Base-by-base conservation (phyloP, 257 asterid genomes). In the Verbena officinalis region DNA sequence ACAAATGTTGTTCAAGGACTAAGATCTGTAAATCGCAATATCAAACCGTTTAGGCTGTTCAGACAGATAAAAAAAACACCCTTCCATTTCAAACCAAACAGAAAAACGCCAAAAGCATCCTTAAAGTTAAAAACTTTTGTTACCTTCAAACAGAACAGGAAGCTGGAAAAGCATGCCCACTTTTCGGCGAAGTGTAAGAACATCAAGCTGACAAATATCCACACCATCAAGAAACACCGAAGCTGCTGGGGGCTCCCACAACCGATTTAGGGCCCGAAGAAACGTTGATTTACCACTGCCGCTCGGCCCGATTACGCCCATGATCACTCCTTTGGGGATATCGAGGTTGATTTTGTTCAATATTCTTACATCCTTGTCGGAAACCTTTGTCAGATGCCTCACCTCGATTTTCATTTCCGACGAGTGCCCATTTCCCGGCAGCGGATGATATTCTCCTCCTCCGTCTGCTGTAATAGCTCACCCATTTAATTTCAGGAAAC, bases 221-320 rank as follows among this genome's bases (percentile, higher is more conserved):
- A 65, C 54, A 67, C 90, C 85, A 60, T 88, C 96, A 72, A 86
- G 59, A 62, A 89, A 86, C 65, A 89, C 90, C 9, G 90, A 60
- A 19, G 70, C 78, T 58, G 84, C 45, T 6, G 83, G 65, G 16
- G 96, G 95, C 71, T 89, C 95, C 96, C 95, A 89, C 39, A 89
- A 45, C 45, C 96, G 76, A 44, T 86, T 89, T 0, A 89, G 76
- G 31, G 95, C 89, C 78, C 96, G 74, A 63, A 86, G 73, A 44
- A 86, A 73, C 5, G 92, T 86, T 7, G 96, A 89, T 70, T 89
- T 89, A 19, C 96, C 95, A 34, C 96, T 86, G 10, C 95, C 95
- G 64, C 95, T 89, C 2, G 96, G 96, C 13, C 96, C 95, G 39
- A 89, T 84, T 27, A 89, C 80, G 17, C 96, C 96, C 85, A 84